Base-by-base conservation (phyloP, 305 asterid species). In the Rubia occidens region DNA sequence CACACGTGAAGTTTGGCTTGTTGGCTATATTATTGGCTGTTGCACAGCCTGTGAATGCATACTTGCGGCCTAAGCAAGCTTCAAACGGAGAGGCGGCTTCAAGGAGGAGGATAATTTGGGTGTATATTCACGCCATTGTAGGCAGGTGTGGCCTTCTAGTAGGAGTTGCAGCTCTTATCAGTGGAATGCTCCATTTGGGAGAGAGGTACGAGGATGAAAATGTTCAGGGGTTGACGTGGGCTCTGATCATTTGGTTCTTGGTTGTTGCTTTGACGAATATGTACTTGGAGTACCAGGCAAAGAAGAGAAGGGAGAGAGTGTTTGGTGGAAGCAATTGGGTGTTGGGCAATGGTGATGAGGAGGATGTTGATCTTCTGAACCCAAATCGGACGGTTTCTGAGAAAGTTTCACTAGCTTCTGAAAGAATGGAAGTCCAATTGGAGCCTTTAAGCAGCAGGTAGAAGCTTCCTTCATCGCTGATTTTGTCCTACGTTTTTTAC, bases 171-270 rank as follows among this genome's bases (percentile, higher is more conserved):
- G 95, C 95, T 62, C 95, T 89, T 66, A 79, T 94, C 69, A 89
- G 81, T 68, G 97, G 99, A 81, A 81, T 94, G 97, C 85, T 84
- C 72, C 99, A 89, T 79, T 81, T 91, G 82, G 96, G 96, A 67
- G 97, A 89, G 73, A 82, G 88, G 72, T 91, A 94, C 62, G 88
- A 83, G 11, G 96, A 84, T 60, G 88, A 84, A 80, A 90, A 94
- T 18, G 87, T 83, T 37, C 82, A 75, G 21, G 88, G 96, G 44
- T 85, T 94, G 20, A 86, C 76, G 59, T 91, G 94, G 95, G 99
- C 97, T 61, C 76, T 94, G 74, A 79, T 94, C 75, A 68, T 83
- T 60, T 94, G 99, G 99, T 82, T 91, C 78, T 78, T 91, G 78
- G 56, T 84, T 49, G 90, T 87, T 55, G 89, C 83, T 66, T 67